These are phyloP conservation scores for Penicillium pulvis DNA, from an alignment of 495 filamentous ascomycete genomes.

Conservation along the genomic window DNA sequence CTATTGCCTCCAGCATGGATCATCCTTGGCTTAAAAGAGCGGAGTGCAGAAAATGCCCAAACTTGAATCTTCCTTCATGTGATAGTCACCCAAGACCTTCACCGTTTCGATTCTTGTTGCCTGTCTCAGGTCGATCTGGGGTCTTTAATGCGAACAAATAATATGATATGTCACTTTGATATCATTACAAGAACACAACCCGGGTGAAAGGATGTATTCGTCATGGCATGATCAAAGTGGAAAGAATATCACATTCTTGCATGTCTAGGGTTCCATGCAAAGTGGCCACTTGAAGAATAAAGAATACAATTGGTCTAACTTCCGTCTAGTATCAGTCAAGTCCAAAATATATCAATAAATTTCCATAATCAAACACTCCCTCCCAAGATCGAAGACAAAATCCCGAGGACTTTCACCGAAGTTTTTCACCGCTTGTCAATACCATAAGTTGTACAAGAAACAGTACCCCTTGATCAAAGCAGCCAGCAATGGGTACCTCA, in stretches of 20 bases:
- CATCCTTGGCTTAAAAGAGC: conserved; percentile 13
- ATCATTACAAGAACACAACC: conserved; percentile 2
- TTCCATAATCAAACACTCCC: not conserved
- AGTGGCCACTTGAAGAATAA: not conserved
- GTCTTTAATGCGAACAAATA: not conserved
- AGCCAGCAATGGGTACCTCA: conserved; percentile 3
- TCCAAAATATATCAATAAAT: not conserved
- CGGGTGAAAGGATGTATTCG: not conserved
- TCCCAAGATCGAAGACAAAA: not conserved
- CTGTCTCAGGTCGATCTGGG: not conserved
- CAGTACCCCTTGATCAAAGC: conserved; percentile 5
- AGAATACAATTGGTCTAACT: not conserved
- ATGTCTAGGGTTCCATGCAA: not conserved
- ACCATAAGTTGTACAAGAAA: conserved; percentile 5
- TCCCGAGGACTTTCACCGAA: not conserved
- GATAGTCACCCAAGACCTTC: conserved; percentile 5
- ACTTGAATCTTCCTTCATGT: conserved; percentile 12
- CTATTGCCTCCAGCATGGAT: conserved; percentile 11
- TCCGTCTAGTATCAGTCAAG: not conserved
- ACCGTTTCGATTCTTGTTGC: conserved; percentile 9
- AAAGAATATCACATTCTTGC: conserved; percentile 10
- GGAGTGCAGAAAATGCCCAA: conserved; percentile 7
- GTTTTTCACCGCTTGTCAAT: not conserved
- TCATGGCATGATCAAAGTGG: conserved; percentile 2
- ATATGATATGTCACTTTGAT: conserved; percentile 21